Evolutionary conservation across 192 early-diverging fungal species (phyloP), one percentile per base, ranked within the genome.

Genomic region (Backusella circina): DNA sequence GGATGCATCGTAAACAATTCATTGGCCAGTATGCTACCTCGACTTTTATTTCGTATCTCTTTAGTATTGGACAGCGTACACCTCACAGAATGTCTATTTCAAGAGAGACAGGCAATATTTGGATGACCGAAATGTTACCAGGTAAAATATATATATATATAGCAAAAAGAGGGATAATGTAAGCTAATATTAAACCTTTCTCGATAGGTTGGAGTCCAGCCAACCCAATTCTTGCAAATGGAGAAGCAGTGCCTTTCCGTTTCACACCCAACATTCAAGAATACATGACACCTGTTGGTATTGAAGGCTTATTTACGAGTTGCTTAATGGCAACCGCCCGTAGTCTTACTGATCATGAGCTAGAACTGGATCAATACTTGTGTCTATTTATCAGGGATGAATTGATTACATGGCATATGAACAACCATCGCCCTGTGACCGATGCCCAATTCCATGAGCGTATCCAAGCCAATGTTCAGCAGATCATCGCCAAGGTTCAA

Each of bases 181-280:
- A 41, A 7, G 10, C 38, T 30, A 5, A 39, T 39, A 23, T 69
- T 38, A 28, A 1, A 30, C 5, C 26, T 35, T 13, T 21, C n/a
- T n/a, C n/a, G n/a, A 39, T 68, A 85, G 82, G 85, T 2, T 88
- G 82, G 78, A 82, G 82, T 6, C 81, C 77, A 57, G 67, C 69
- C 21, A 81, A 77, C 4, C 87, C 88, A 2, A 76, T 85, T 13
- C 86, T 89, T 47, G 90, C 89, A 71, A 92, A 87, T 80, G 87
- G 85, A 35, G 98, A 99, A 80, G 80, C 92, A 4, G 95, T 99
- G 28, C 98, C 97, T 4, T 99, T 99, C 93, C 90, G 98, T 9
- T 89, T 99, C 81, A 99, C 98, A 9, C 98, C 97, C 13, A 97
- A 95, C 84, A 92, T 99, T 67, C 97, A 98, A 86, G 83, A 93